Base-by-base conservation (phyloP, 2,329 filamentous ascomycete genomes). In the Cytospora schulzeri region DNA sequence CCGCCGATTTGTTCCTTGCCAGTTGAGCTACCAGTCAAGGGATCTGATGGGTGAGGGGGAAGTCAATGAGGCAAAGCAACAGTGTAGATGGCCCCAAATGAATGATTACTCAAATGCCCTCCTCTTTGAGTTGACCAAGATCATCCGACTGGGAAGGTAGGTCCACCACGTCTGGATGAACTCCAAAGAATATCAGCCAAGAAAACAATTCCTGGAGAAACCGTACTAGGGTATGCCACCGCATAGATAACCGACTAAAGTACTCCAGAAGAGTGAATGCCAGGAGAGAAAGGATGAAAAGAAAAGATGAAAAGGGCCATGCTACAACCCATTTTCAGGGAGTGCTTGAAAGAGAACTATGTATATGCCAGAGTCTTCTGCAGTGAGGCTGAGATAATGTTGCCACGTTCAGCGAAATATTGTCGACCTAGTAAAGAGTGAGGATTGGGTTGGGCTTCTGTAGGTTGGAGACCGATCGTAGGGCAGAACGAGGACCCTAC, bases 401-500 rank as follows among this genome's bases (percentile, higher is more conserved):
- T 5, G 8, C 22, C 45, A 22, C 8, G 14, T 7, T 7, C 5
- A 24, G 45, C 45, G 45, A 24, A 22, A 48, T 11, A 22, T 48
- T 15, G 17, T 24, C n/a, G 7, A 12, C 3, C 14, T 9, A 24
- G 9, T 24, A 9, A 12, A 14, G 8, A 24, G 2, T 19, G 7
- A 48, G 11, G 24, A 12, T 48, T 24, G 41, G n/a, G 19, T 12
- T 48, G 41, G 5, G 41, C 5, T 19, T 41, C 17, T 17, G 5
- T 48, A 24, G n/a, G 5, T 48, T 14, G 41, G 48, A 22, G 22
- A 62, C 29, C 28, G 11, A 62, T 41, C 28, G 11, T 28, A 62
- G 38, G 60, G 60, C 52, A 35, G 52, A 50, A 4, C 45, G 14
- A 56, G n/a, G 41, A 56, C 60, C 29, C 35, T 56, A 41, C 38